These are phyloP conservation scores for Aspergillus ostianus DNA, from an alignment of 495 filamentous ascomycete species.

Conservation along the genomic window DNA sequence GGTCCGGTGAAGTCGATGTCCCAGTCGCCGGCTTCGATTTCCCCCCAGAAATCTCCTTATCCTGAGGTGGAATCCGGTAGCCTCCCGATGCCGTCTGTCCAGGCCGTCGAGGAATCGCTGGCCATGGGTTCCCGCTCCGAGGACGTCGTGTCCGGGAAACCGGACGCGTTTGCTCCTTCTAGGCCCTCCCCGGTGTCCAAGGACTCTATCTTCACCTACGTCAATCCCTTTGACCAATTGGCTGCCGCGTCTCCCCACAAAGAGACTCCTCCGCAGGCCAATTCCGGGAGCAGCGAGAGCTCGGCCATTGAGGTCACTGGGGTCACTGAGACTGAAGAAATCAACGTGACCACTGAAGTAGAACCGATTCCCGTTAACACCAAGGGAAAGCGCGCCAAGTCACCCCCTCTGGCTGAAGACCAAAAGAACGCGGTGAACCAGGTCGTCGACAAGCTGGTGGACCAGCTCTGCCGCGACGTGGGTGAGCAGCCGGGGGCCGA, in stretches of 20 bases:
- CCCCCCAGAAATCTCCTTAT: constrained; percentile 19
- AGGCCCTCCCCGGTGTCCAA: constrained; percentile 27
- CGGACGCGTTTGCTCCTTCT: constrained; percentile 31
- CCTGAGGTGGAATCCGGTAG: constrained; percentile 10
- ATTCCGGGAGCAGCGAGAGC: constrained; percentile 38
- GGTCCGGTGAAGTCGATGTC: constrained; percentile 10
- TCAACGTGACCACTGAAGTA: constrained; percentile 22
- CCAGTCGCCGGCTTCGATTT: constrained; percentile 14
- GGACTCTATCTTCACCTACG: constrained; percentile 65
- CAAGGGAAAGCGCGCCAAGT: constrained; percentile 25
- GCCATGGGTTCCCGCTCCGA: constrained; percentile 15
- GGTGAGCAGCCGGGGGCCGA: constrained; percentile 56
- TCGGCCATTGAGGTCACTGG: constrained; percentile 35
- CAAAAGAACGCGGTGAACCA: constrained; percentile 67
- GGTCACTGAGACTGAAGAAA: constrained; percentile 24
- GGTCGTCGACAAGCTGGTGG: constrained; percentile 66
- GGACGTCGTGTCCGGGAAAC: constrained; percentile 25
- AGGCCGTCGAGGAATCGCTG: constrained; percentile 20
- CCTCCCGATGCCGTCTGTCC: constrained; percentile 23
- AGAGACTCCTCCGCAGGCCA: constrained; percentile 38
- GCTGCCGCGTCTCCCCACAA: constrained; percentile 67
- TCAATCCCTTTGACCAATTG: constrained; percentile 78
- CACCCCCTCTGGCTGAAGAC: constrained; percentile 34
- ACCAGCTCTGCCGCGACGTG: constrained; percentile 66
- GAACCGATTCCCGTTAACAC: constrained; percentile 14